Evolutionary conservation across 2,329 filamentous ascomycete species (phyloP).

Genomic region (Aspergillus pseudoglaucus): DNA sequence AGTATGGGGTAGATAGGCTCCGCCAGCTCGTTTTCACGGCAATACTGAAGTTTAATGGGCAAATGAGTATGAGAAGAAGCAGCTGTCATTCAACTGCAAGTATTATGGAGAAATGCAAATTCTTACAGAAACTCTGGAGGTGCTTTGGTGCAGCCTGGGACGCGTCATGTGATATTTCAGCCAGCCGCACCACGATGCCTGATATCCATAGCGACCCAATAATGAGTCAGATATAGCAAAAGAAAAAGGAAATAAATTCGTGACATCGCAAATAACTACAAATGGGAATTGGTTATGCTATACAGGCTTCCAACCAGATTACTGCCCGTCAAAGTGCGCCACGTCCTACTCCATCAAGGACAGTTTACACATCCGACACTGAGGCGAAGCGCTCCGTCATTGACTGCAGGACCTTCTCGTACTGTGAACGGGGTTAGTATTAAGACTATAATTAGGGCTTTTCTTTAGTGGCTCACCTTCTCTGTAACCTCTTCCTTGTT

Average conservation of each 20-base stretch:
- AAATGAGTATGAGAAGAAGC: too few relatives aligned
- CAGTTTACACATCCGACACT: slow-evolving; percentile 81
- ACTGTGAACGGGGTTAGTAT: slow-evolving; percentile 52
- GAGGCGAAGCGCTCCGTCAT: slow-evolving; percentile 98
- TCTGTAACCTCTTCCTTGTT: slow-evolving; percentile 75
- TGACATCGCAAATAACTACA: slow-evolving; percentile 24
- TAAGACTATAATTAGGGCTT: slow-evolving; percentile 7
- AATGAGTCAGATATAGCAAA: too few relatives aligned
- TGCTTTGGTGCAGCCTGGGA: too few relatives aligned
- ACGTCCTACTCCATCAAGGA: background rate
- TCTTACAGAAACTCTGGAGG: too few relatives aligned
- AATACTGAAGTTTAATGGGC: background rate
- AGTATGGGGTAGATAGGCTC: slow-evolving; percentile 1
- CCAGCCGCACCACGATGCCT: too few relatives aligned
- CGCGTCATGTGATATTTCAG: too few relatives aligned
- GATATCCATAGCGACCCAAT: too few relatives aligned
- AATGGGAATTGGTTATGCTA: slow-evolving; percentile 29
- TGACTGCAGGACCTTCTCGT: slow-evolving; percentile 81
- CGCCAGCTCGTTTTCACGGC: background rate
- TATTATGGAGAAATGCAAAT: too few relatives aligned
- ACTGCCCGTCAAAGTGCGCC: background rate
- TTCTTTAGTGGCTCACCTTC: slow-evolving; percentile 57
- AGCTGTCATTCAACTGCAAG: too few relatives aligned
- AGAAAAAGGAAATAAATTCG: background rate
- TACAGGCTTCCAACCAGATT: slow-evolving; percentile 11